These are phyloP conservation scores for Elongisporangium prolatum DNA, from an alignment of 352 stramenopile species.

Conservation along the genomic window DNA sequence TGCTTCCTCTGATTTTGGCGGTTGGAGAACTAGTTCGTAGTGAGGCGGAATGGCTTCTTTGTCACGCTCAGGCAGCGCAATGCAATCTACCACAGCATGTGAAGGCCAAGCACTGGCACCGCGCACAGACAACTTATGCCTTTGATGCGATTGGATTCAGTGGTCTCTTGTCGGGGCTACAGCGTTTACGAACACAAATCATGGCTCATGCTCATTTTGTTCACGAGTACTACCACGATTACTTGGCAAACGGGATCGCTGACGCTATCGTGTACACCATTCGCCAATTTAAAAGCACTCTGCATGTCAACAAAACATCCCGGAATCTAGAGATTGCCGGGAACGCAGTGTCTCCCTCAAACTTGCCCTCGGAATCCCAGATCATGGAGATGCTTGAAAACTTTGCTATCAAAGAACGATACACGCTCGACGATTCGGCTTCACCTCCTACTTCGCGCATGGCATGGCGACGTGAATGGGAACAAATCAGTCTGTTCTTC, in stretches of 20 bases:
- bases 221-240: constrained; percentile 32
- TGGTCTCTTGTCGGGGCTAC: constrained; percentile 15
- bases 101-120: constrained; percentile 50
- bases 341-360: background rate
- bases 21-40: constrained; percentile 23
- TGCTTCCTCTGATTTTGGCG: constrained; percentile 45
- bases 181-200: constrained; percentile 21
- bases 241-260: constrained; percentile 35
- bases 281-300: constrained; percentile 8
- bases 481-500: constrained; percentile 40
- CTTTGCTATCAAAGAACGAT: constrained; percentile 29
- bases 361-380: constrained; percentile 1
- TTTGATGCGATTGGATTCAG: constrained; percentile 12
- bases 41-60: constrained; percentile 53
- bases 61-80: constrained; percentile 16
- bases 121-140: constrained; percentile 18
- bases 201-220: constrained; percentile 17
- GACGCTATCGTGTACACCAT: constrained; percentile 43
- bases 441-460: constrained; percentile 5
- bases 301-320: background rate
- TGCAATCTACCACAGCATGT: constrained; percentile 34
- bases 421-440: constrained; percentile 13
- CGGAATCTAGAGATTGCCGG: background rate
- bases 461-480: constrained; percentile 57
- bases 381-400: constrained; percentile 34